phyloP scores from a whole-genome alignment of 108 stramenopile species.

The Pseudonitzschia pungens region DNA sequence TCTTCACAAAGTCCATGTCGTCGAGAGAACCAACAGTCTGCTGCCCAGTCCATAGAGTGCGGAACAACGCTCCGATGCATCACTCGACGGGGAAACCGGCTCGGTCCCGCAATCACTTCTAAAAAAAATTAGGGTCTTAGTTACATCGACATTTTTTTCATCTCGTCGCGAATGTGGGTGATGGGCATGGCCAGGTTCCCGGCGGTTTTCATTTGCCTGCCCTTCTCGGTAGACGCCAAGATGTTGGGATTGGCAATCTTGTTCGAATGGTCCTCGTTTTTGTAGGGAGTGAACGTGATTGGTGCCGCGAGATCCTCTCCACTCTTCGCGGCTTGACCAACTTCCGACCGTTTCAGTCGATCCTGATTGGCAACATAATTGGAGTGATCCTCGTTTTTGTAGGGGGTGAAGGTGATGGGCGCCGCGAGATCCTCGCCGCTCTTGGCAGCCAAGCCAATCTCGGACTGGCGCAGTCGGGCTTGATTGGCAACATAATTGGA shows the following conservation, averaged over 20 bases:
- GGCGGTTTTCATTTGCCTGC: slow-evolving; percentile 15
- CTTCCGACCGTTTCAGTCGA: slow-evolving; percentile 9
- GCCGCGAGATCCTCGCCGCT: slow-evolving; percentile 27
- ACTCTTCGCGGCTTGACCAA: slow-evolving; percentile 28
- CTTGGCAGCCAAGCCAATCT: slow-evolving; percentile 28
- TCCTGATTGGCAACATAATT: slow-evolving; percentile 30
- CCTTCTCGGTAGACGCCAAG: slow-evolving; percentile 20
- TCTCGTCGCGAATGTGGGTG: slow-evolving; percentile 34
- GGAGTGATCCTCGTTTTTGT: slow-evolving; percentile 35
- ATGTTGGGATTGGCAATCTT: slow-evolving; percentile 26
- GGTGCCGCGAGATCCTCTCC: slow-evolving; percentile 35
- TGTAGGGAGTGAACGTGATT: slow-evolving; percentile 40
- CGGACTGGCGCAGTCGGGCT: slow-evolving; percentile 5
- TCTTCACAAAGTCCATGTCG: no score
- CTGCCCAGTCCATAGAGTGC: no score
- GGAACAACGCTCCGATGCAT: no score
- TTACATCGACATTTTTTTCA: neutral
- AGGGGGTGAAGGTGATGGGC: slow-evolving; percentile 36
- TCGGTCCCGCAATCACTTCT: no score
- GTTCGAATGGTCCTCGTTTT: slow-evolving; percentile 43
- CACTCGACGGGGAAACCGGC: no score
- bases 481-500: slow-evolving; percentile 34
- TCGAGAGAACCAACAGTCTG: no score
- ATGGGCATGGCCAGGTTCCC: slow-evolving; percentile 38
- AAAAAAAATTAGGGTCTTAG: no score